phyloP scores from a whole-genome alignment of 306 rosid species.

The Hippophae gyantsensis region DNA sequence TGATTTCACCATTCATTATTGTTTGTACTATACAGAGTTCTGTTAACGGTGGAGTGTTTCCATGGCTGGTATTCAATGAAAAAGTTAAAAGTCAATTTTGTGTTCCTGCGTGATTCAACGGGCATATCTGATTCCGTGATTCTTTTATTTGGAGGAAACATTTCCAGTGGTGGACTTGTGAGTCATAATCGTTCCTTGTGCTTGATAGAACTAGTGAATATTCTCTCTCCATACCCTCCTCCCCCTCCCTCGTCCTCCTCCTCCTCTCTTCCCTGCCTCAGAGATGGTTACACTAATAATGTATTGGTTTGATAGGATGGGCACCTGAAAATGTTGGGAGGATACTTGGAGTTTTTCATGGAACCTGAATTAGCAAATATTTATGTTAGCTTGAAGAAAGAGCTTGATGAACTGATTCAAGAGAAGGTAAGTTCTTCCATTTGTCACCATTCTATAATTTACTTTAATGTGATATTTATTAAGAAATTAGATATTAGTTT shows the following conservation, averaged over 20 bases:
- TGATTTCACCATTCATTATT: constrained; percentile 9
- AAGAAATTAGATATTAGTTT: too few species aligned
- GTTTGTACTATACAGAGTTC: constrained; percentile 45
- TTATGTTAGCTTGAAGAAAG: constrained; percentile 54
- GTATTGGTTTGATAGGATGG: constrained; percentile 35
- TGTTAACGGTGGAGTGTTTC: constrained; percentile 65
- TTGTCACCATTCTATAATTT: too few species aligned
- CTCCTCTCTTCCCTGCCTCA: neutral
- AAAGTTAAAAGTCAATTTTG: constrained; percentile 92
- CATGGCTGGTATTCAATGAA: constrained; percentile 95
- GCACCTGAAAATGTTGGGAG: constrained; percentile 54
- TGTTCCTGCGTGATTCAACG: constrained; percentile 89
- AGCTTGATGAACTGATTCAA: constrained; percentile 68
- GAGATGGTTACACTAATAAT: neutral
- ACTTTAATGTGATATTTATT: too few species aligned
- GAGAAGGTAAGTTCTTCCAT: constrained; percentile 37
- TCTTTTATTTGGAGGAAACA: constrained; percentile 77
- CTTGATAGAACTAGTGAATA: neutral
- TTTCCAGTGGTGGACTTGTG: constrained; percentile 43
- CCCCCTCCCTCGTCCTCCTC: neutral
- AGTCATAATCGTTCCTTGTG: constrained; percentile 3
- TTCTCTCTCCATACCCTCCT: constrained; percentile 6
- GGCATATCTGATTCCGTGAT: constrained; percentile 75
- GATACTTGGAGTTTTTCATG: constrained; percentile 83
- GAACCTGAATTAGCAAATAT: constrained; percentile 66